Conservation (phyloP, 2,329 filamentous ascomycete species). For the Colletotrichum plurivorum region DNA sequence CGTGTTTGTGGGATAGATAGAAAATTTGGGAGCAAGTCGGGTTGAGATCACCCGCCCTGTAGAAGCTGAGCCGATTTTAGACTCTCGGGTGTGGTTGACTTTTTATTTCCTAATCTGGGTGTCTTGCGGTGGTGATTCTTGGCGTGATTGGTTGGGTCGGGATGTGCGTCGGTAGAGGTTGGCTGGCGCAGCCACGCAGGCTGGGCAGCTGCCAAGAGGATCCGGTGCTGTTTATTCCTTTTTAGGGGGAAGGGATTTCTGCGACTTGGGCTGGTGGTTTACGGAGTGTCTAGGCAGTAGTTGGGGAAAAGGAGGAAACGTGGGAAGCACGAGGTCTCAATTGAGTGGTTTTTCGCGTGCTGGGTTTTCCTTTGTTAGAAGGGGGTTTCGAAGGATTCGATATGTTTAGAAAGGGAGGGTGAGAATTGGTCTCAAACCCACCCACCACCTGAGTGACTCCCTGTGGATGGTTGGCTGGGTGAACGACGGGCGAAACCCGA, state of each 20-base stretch:
- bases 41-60: neutral
- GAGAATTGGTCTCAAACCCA: neutral
- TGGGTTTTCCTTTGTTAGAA: too few relatives aligned
- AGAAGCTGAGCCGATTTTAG: neutral
- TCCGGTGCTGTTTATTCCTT: too few relatives aligned
- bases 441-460: too few relatives aligned
- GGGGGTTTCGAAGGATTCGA: too few relatives aligned
- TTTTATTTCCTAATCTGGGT: constrained; percentile 25
- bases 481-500: neutral
- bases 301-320: too few relatives aligned
- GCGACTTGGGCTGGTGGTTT: too few relatives aligned
- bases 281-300: too few relatives aligned
- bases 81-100: neutral
- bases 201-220: too few relatives aligned
- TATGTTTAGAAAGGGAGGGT: neutral
- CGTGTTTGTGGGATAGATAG: neutral
- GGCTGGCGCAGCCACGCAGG: neutral
- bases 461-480: neutral
- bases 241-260: too few relatives aligned
- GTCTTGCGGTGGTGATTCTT: constrained; percentile 11
- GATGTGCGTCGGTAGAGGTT: too few relatives aligned
- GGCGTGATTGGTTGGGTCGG: constrained; percentile 33
- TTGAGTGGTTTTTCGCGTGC: too few relatives aligned
- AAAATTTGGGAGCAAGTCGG: neutral
- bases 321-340: too few relatives aligned